A percentile compares a stretch with the other conserved stretches of the same genome.
These are phyloP conservation scores for Allantophomopsis lycopodina DNA, from an alignment of 2,329 filamentous ascomycete species.

Conservation along the genomic window DNA sequence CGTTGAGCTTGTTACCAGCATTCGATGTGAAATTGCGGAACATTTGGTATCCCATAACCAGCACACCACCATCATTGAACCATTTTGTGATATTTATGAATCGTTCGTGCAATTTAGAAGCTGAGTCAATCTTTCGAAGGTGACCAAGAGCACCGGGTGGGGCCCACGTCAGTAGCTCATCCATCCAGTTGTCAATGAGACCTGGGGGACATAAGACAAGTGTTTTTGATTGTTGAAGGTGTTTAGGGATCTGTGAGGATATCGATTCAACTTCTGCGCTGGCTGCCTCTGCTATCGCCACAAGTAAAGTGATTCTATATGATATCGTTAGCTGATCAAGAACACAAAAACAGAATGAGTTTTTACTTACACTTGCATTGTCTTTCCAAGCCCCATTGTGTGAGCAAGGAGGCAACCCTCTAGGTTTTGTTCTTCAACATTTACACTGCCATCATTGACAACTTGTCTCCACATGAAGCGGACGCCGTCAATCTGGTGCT, in stretches of 20 bases:
- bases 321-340: background rate
- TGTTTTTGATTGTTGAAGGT: slow-evolving; percentile 47
- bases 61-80: slow-evolving; percentile 51
- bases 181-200: slow-evolving; percentile 69
- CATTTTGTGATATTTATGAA: slow-evolving; percentile 37
- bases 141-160: slow-evolving; percentile 38
- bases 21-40: slow-evolving; percentile 35
- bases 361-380: slow-evolving; percentile 59
- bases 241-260: slow-evolving; percentile 50
- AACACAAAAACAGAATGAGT: background rate
- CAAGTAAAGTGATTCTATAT: slow-evolving; percentile 57
- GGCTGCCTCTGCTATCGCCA: slow-evolving; percentile 56
- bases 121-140: slow-evolving; percentile 39
- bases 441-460: slow-evolving; percentile 28
- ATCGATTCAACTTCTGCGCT: slow-evolving; percentile 42
- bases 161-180: slow-evolving; percentile 63
- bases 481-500: slow-evolving; percentile 70
- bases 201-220: slow-evolving; percentile 65
- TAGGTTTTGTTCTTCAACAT: slow-evolving; percentile 27
- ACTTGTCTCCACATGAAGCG: slow-evolving; percentile 84
- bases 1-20: slow-evolving; percentile 18
- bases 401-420: slow-evolving; percentile 78
- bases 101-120: slow-evolving; percentile 23
- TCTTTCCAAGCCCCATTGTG: slow-evolving; percentile 87
- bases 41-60: slow-evolving; percentile 65